A percentile compares a stretch with the other conserved stretches of the same genome.
These are phyloP conservation scores for Gnaphalium uliginosum DNA, from an alignment of 129 eudicot species.

Conservation along the genomic window DNA sequence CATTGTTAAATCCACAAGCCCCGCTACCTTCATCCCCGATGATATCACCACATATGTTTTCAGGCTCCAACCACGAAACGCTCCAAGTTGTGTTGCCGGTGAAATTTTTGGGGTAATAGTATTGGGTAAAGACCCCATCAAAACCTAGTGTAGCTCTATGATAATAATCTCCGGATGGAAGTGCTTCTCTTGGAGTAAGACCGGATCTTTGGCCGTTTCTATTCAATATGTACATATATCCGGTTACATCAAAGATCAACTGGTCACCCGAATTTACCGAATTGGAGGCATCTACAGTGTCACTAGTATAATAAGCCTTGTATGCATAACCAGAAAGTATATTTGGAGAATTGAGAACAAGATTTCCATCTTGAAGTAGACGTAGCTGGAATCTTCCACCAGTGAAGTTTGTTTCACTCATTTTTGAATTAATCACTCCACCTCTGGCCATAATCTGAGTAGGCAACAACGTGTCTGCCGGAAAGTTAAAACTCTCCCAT, in stretches of 20 bases:
- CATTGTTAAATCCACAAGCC: conserved; percentile 54
- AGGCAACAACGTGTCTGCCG: conserved; percentile 44
- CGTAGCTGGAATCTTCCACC: conserved; percentile 1
- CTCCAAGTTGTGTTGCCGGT: conserved; percentile 9
- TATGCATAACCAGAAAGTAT: background rate
- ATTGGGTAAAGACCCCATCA: conserved; percentile 48
- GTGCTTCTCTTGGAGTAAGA: background rate
- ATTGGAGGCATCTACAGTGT: conserved; percentile 11
- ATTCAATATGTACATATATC: conserved; percentile 11
- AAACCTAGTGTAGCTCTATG: conserved; percentile 36
- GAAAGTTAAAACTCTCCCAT: conserved; percentile 51
- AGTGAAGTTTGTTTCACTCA: background rate
- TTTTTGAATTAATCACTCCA: background rate
- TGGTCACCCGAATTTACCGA: conserved; percentile 12
- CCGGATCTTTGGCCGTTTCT: background rate
- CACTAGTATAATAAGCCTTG: conserved; percentile 12
- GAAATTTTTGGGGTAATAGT: conserved; percentile 28
- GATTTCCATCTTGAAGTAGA: background rate
- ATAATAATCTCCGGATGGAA: conserved; percentile 18
- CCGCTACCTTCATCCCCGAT: background rate
- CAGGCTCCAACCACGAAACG: conserved; percentile 6
- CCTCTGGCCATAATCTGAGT: background rate
- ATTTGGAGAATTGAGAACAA: background rate
- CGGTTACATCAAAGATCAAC: conserved; percentile 33
- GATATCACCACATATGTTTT: background rate